Percentiles rank a stretch among this genome's conserved stretches.
These are phyloP conservation scores for Penicillium olsonii DNA, from an alignment of 2,329 filamentous ascomycete species.

Conservation along the genomic window DNA sequence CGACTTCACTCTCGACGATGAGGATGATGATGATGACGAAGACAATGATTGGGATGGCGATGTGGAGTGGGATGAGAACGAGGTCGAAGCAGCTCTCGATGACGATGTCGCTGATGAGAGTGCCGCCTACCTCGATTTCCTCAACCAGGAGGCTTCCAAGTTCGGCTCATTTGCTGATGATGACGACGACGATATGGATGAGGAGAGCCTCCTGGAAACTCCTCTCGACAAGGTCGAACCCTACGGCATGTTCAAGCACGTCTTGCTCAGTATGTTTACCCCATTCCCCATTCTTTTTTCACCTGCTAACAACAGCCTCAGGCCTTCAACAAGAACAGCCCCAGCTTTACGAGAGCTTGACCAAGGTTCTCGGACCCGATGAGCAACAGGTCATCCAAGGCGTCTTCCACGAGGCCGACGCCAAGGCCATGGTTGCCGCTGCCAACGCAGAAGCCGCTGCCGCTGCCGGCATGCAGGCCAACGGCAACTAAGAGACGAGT, in stretches of 20 bases:
- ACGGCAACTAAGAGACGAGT: slow-evolving; percentile 34
- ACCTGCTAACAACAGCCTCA: slow-evolving; percentile 45
- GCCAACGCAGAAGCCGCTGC: slow-evolving; percentile 41
- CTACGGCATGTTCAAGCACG: slow-evolving; percentile 82
- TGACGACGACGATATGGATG: slow-evolving; percentile 87
- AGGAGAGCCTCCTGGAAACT: slow-evolving; percentile 88
- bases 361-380: slow-evolving; percentile 73
- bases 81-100: slow-evolving; percentile 61
- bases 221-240: slow-evolving; percentile 94
- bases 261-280: slow-evolving; percentile 71
- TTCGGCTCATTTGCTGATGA: slow-evolving; percentile 71
- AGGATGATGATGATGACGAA: slow-evolving; percentile 72
- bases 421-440: slow-evolving; percentile 48
- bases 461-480: slow-evolving; percentile 36
- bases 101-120: slow-evolving; percentile 82
- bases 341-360: slow-evolving; percentile 79
- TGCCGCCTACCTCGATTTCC: slow-evolving; percentile 90
- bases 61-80: slow-evolving; percentile 67
- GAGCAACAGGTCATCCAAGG: slow-evolving; percentile 80
- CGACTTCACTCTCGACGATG: slow-evolving; percentile 75
- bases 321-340: slow-evolving; percentile 89
- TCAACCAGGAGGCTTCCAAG: slow-evolving; percentile 90
- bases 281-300: background rate
- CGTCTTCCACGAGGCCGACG: slow-evolving; percentile 72
- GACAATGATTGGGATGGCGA: slow-evolving; percentile 82